phyloP scores from a whole-genome alignment of 495 filamentous ascomycete species.

The Xylona heveae region DNA sequence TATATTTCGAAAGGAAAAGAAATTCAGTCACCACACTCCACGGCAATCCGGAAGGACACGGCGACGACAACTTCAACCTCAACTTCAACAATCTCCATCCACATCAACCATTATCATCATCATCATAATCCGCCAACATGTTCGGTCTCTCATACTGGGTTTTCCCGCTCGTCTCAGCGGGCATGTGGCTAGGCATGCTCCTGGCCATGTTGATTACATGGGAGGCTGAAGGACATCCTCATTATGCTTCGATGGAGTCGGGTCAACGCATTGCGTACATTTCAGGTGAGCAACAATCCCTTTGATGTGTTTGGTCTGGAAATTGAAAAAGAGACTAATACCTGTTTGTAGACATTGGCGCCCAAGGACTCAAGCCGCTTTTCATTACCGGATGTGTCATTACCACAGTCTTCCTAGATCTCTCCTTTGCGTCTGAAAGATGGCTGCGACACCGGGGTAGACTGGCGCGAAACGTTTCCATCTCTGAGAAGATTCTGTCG shows the following conservation, averaged over 20 bases:
- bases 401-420: slow-evolving; percentile 66
- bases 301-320: not conserved
- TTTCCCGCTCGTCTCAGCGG: slow-evolving; percentile 58
- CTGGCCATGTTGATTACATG: slow-evolving; percentile 50
- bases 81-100: too few relatives aligned
- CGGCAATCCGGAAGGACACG: too few relatives aligned
- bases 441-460: slow-evolving; percentile 61
- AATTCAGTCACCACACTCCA: too few relatives aligned
- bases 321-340: slow-evolving; percentile 11
- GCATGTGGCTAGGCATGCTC: slow-evolving; percentile 65
- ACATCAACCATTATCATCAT: too few relatives aligned
- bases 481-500: slow-evolving; percentile 46
- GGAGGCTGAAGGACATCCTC: slow-evolving; percentile 33
- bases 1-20: too few relatives aligned
- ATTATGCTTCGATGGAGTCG: slow-evolving; percentile 44
- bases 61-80: too few relatives aligned
- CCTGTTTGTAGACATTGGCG: slow-evolving; percentile 62
- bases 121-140: slow-evolving; percentile 10
- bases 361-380: slow-evolving; percentile 52
- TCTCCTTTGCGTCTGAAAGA: slow-evolving; percentile 60
- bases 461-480: slow-evolving; percentile 44
- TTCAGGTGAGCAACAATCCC: slow-evolving; percentile 3
- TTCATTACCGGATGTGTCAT: slow-evolving; percentile 67
- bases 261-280: slow-evolving; percentile 48
- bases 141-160: slow-evolving; percentile 37